phyloP scores from a whole-genome alignment of 2,329 filamentous ascomycete genomes.

The Beauveria australis region DNA sequence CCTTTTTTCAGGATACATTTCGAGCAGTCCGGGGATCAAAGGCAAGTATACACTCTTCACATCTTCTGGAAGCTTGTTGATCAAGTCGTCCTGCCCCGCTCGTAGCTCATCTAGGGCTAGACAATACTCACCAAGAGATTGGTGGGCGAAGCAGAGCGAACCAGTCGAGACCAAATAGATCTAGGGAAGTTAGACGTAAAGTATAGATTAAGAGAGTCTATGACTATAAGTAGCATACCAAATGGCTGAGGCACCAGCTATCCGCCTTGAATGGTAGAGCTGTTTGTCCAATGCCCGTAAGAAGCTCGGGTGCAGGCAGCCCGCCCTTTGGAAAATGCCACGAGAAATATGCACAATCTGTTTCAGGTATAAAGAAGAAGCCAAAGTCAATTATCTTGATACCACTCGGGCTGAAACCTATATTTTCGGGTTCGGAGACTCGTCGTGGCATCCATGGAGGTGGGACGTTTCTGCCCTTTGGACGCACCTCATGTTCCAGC shows the following conservation, averaged over 20 bases:
- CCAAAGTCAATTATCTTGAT: neutral
- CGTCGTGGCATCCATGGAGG: neutral
- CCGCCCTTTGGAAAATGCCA: neutral
- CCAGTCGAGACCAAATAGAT: no score
- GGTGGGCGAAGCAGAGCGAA: no score
- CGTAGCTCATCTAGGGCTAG: no score
- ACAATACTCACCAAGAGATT: no score
- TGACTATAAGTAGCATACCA: neutral
- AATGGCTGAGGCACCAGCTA: neutral
- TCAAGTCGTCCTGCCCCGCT: no score
- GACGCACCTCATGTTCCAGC: neutral
- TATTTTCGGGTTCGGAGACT: neutral
- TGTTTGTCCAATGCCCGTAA: neutral
- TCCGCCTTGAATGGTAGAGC: neutral
- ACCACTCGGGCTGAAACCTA: neutral
- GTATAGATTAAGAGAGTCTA: no score
- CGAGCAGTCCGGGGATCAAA: no score
- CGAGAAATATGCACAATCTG: neutral
- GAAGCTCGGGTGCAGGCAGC: neutral
- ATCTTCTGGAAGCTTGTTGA: no score
- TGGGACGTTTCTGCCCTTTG: neutral
- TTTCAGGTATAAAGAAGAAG: neutral
- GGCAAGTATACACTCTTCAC: no score
- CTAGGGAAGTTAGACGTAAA: no score
- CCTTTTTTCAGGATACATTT: no score